These are phyloP conservation scores for Fusarium redolens DNA, from an alignment of 2,329 filamentous ascomycete species.

Conservation along the genomic window DNA sequence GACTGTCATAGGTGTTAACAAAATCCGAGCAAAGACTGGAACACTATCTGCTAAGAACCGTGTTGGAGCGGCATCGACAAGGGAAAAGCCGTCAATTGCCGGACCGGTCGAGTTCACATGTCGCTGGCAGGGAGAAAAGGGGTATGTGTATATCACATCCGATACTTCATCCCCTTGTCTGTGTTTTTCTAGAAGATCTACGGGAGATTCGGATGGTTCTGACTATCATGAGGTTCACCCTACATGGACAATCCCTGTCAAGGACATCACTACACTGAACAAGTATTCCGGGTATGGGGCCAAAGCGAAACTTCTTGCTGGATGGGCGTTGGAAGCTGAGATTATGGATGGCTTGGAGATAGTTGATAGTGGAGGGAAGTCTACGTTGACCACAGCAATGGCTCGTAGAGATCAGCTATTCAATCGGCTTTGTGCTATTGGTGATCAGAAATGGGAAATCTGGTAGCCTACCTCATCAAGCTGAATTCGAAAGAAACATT, in stretches of 20 bases:
- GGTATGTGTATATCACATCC: slow-evolving; percentile 47
- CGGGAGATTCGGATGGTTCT: fast-evolving
- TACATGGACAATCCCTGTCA: slow-evolving; percentile 69
- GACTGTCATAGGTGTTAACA: slow-evolving; percentile 75
- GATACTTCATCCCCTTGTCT: no score
- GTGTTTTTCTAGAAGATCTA: slow-evolving; percentile 4
- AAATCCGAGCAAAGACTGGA: slow-evolving; percentile 69
- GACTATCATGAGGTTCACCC: slow-evolving; percentile 59
- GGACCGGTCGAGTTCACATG: slow-evolving; percentile 80
- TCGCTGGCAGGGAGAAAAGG: slow-evolving; percentile 74
- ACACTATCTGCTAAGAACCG: slow-evolving; percentile 72
- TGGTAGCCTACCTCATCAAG: slow-evolving; percentile 50
- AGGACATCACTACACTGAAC: slow-evolving; percentile 75
- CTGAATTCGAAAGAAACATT: neutral
- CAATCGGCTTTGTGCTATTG: slow-evolving; percentile 78
- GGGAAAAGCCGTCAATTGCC: neutral
- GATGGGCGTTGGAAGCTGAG: slow-evolving; percentile 77
- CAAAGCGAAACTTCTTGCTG: slow-evolving; percentile 82
- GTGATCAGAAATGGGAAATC: slow-evolving; percentile 81
- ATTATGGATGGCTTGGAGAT: slow-evolving; percentile 79
- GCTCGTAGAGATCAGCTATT: slow-evolving; percentile 78
- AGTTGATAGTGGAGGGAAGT: slow-evolving; percentile 58
- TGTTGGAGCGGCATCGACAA: slow-evolving; percentile 49
- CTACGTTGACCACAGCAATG: slow-evolving; percentile 73
- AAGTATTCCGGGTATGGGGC: slow-evolving; percentile 82